Evolutionary conservation across 2,329 filamentous ascomycete species (phyloP), one percentile per base, ranked within the genome.

Genomic region (Orbilia brochopaga): DNA sequence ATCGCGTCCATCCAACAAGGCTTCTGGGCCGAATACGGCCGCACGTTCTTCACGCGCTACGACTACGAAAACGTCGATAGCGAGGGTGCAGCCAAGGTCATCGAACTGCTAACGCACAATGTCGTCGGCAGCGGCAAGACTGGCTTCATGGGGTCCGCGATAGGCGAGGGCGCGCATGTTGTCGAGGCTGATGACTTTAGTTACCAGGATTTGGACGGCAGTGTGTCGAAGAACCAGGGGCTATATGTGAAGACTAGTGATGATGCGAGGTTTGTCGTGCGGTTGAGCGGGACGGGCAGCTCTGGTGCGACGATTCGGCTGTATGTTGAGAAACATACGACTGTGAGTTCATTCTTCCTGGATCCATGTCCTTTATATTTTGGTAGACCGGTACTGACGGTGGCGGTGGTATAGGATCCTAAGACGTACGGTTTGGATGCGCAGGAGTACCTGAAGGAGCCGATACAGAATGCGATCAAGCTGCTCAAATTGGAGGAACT

Each of bases 1-100:
- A 97, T 99, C 81, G 90, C 90, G 78, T 89, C 92, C 81, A 97
- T 99, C 80, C 94, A 99, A 83, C 87, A 91, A 78, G 91, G 97
- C 79, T 97, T 99, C 86, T 99, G 94, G 94, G 86, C 86, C 78
- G 90, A 87, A 65, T 99, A 99, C 80, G 94, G 94, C 78, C 92
- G 94, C 70, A 97, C 92, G 32, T 99, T 97, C 85, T 99, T 99
- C 86, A 99, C 94, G 48, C 91, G 94, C 74, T 97, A 97, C 82
- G 94, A 99, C 82, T 99, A 96, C 82, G 94, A 99, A 82, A 87
- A 95, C 76, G 92, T 96, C 75, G 92, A 96, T 82, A 89, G 88
- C 52, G 91, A 93, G 7, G 92, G 90, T 44, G 94, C 94, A 74
- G 90, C 90, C 83, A 93, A 96, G 83, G 88, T 99, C 69, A 89